These are phyloP conservation scores for Malassezia dermatis DNA, from an alignment of 1,284 basidiomycete genomes.

Conservation along the genomic window DNA sequence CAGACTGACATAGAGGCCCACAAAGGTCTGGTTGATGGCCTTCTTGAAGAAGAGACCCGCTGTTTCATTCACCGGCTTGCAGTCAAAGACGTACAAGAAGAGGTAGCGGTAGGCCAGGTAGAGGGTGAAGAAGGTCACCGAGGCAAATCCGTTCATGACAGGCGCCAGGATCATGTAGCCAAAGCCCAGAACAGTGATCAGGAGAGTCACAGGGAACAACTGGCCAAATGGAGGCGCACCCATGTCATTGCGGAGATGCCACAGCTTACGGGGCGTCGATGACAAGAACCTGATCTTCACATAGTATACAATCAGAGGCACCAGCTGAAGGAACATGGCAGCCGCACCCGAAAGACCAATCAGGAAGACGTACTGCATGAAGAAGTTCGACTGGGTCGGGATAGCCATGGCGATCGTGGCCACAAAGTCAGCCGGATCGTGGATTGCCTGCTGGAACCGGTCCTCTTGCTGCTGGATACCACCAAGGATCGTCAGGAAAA, in stretches of 20 bases:
- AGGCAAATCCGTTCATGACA: slow-evolving; percentile 81
- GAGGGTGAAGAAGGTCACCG: slow-evolving; percentile 69
- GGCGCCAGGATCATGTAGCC: slow-evolving; percentile 82
- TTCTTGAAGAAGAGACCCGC: slow-evolving; percentile 91
- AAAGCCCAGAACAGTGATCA: slow-evolving; percentile 36
- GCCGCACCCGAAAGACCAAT: slow-evolving; percentile 53
- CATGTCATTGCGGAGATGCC: slow-evolving; percentile 62
- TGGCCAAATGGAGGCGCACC: slow-evolving; percentile 71
- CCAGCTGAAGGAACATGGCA: slow-evolving; percentile 67
- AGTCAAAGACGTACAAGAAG: slow-evolving; percentile 56
- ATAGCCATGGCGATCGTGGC: slow-evolving; percentile 54
- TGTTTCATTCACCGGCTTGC: slow-evolving; percentile 65
- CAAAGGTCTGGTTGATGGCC: slow-evolving; percentile 82
- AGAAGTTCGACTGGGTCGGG: slow-evolving; percentile 79
- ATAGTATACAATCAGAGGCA: slow-evolving; percentile 68
- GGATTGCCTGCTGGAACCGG: slow-evolving; percentile 21
- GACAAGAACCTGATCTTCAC: slow-evolving; percentile 73
- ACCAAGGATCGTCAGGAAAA: slow-evolving; percentile 41
- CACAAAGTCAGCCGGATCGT: slow-evolving; percentile 25
- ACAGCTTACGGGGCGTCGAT: slow-evolving; percentile 77
- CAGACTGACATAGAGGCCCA: slow-evolving; percentile 54
- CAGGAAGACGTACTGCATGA: slow-evolving; percentile 65
- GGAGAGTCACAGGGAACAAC: slow-evolving; percentile 49
- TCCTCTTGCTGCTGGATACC: slow-evolving; percentile 26
- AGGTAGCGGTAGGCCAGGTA: slow-evolving; percentile 58